These are phyloP conservation scores for Ambispora gerdemannii DNA, from an alignment of 192 early-diverging fungal species.

Conservation along the genomic window DNA sequence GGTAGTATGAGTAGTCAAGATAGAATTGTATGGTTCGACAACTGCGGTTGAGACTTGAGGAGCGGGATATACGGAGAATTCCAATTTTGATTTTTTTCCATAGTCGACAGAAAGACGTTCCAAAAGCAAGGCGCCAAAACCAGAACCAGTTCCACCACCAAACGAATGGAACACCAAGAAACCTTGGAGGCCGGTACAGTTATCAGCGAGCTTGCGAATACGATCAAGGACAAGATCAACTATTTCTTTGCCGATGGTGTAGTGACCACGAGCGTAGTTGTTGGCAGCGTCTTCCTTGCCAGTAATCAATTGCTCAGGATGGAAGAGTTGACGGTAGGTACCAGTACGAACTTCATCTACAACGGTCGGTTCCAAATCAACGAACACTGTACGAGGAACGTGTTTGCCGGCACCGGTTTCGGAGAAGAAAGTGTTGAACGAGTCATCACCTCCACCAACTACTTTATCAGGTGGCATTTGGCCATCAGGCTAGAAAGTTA, in stretches of 20 bases:
- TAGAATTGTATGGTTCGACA: conserved; percentile 99
- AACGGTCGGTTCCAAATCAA: conserved; percentile 94
- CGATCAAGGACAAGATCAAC: conserved; percentile 95
- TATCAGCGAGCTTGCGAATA: conserved; percentile 96
- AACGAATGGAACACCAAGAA: conserved; percentile 99
- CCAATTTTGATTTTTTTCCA: conserved; percentile 99
- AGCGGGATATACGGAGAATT: conserved; percentile 99
- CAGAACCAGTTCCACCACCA: conserved; percentile 98
- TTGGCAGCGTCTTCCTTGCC: conserved; percentile 99
- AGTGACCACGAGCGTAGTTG: conserved; percentile 99
- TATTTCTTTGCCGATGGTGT: conserved; percentile 99
- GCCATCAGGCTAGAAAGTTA: neutral
- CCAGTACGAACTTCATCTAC: conserved; percentile 98
- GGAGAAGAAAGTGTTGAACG: conserved; percentile 99
- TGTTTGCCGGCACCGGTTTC: conserved; percentile 99
- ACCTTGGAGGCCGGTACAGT: conserved; percentile 97
- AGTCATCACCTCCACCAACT: conserved; percentile 75
- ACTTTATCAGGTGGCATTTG: conserved; percentile 66
- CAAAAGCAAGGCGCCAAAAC: conserved; percentile 95
- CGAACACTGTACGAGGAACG: conserved; percentile 98
- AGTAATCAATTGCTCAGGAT: conserved; percentile 95
- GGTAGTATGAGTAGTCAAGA: conserved; percentile 98
- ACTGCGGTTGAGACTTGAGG: conserved; percentile 96
- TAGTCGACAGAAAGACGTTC: conserved; percentile 99
- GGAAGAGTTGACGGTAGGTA: conserved; percentile 86